These are phyloP conservation scores for Talaromyces marneffei DNA, from an alignment of 2,329 filamentous ascomycete genomes.

Conservation along the genomic window DNA sequence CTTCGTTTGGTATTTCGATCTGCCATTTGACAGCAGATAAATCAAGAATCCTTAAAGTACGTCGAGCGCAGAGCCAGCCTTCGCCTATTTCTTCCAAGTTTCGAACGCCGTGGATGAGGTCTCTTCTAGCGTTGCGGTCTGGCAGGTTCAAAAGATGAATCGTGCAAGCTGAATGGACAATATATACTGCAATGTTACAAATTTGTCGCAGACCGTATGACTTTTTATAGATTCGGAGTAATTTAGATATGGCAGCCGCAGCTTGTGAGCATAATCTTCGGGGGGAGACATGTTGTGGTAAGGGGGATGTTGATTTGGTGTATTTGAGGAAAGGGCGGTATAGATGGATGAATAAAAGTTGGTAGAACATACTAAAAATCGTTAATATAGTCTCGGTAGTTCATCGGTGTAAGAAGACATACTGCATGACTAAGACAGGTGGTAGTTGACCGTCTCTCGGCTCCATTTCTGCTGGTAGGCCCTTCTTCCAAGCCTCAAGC, in stretches of 20 bases:
- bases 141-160: slow-evolving; percentile 91
- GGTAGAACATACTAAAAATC: slow-evolving; percentile 81
- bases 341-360: slow-evolving; percentile 89
- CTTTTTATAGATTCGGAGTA: slow-evolving; percentile 91
- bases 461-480: slow-evolving; percentile 79
- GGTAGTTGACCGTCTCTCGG: slow-evolving; percentile 84
- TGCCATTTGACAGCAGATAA: slow-evolving; percentile 85
- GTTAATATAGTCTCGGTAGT: slow-evolving; percentile 18
- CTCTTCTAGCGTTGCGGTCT: slow-evolving; percentile 81
- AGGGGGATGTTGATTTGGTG: slow-evolving; percentile 69
- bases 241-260: slow-evolving; percentile 81
- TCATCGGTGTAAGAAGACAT: slow-evolving; percentile 38
- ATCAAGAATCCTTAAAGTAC: slow-evolving; percentile 78
- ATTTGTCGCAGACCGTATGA: slow-evolving; percentile 87
- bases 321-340: slow-evolving; percentile 96
- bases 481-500: slow-evolving; percentile 81
- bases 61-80: slow-evolving; percentile 83
- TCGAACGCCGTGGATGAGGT: slow-evolving; percentile 84
- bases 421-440: slow-evolving; percentile 81
- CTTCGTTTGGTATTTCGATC: slow-evolving; percentile 79
- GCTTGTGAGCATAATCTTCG: slow-evolving; percentile 87
- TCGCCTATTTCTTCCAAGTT: slow-evolving; percentile 94
- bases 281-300: slow-evolving; percentile 82
- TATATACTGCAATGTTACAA: slow-evolving; percentile 94
- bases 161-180: slow-evolving; percentile 87